Conservation (phyloP, 108 stramenopile species). For the Cyclostephanos tholiformis region DNA sequence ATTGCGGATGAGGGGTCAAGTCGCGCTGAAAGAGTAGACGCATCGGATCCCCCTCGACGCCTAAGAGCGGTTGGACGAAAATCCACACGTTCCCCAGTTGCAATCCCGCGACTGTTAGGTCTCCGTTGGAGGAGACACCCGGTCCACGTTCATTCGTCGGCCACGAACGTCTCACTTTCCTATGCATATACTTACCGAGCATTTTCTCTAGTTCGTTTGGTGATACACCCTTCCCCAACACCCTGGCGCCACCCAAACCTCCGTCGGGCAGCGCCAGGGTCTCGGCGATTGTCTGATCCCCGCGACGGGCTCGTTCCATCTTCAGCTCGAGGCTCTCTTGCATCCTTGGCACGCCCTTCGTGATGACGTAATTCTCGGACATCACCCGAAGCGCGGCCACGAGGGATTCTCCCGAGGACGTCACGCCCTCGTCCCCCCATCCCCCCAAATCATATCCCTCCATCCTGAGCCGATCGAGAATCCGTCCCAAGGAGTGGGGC, state of each 20-base stretch:
- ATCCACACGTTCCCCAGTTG: conserved; percentile 85
- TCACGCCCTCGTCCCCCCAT: conserved; percentile 55
- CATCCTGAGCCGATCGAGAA: conserved; percentile 55
- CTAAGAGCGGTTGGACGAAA: conserved; percentile 83
- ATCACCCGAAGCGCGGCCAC: conserved; percentile 36
- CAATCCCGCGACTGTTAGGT: conserved; percentile 76
- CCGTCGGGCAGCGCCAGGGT: conserved; percentile 60
- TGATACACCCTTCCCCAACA: conserved; percentile 54
- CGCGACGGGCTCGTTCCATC: conserved; percentile 58
- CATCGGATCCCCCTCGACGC: conserved; percentile 92
- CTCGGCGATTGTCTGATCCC: conserved; percentile 60
- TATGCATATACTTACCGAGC: conserved; percentile 76
- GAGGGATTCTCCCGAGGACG: conserved; percentile 34
- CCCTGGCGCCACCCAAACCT: conserved; percentile 68
- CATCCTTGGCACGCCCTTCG: conserved; percentile 62
- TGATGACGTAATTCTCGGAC: conserved; percentile 59
- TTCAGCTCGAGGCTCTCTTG: conserved; percentile 50
- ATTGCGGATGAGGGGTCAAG: conserved; percentile 89
- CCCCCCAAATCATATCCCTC: conserved; percentile 81
- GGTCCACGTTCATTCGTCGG: conserved; percentile 65
- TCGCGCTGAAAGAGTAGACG: conserved; percentile 82
- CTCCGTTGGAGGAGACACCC: conserved; percentile 61
- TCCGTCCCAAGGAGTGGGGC: conserved; percentile 63
- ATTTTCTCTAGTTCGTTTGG: conserved; percentile 66
- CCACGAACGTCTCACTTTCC: conserved; percentile 77